Evolutionary conservation across 176 grass and related monocot species (phyloP), one percentile per base, ranked within the genome.

Genomic region (Zizania latifolia): DNA sequence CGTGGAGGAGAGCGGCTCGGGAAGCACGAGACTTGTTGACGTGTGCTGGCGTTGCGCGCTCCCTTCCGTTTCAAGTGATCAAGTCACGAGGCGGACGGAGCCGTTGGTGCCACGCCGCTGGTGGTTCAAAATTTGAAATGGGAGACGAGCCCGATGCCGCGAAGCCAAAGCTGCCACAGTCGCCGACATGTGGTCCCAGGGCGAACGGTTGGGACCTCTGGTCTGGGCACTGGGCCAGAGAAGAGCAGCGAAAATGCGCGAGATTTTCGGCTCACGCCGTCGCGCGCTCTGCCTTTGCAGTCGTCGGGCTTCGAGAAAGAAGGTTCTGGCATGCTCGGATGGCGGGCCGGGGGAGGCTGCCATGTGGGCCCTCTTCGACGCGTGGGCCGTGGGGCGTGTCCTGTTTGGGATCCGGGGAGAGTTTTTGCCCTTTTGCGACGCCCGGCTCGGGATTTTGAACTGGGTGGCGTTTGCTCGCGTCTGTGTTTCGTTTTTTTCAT

Each of bases 41-140:
- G 78, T 81, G 66, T 68, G n/a, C 61, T 51, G 0, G 14, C 73
- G 85, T 50, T 58, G 79, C 58, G 79, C 50, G 58, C 68, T 21
- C 68, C 24, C 36, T 23, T 58, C 35, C 26, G 64, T 58, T 24
- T 17, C 60, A 60, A 6, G 29, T 32, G 2, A 22, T 6, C 50
- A 16, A 21, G 19, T 64, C 16, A 19, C 61, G 70, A 74, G 83
- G 55, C 59, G 50, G 50, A 19, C 12, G 39, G 10, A 75, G 84
- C 62, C 70, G 62, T 81, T 80, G 17, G 29, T 33, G 4, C 21
- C 6, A 43, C 8, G 65, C 40, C 12, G 59, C 2, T 16, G 15
- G 58, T 37, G 32, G 31, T 83, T 87, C 70, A 60, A 86, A 83
- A 36, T 82, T 82, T 78, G 75, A 83, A 87, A 59, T 19, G 40